phyloP scores from a whole-genome alignment of 176 grass and related monocot species.

The Phragmites australis region DNA sequence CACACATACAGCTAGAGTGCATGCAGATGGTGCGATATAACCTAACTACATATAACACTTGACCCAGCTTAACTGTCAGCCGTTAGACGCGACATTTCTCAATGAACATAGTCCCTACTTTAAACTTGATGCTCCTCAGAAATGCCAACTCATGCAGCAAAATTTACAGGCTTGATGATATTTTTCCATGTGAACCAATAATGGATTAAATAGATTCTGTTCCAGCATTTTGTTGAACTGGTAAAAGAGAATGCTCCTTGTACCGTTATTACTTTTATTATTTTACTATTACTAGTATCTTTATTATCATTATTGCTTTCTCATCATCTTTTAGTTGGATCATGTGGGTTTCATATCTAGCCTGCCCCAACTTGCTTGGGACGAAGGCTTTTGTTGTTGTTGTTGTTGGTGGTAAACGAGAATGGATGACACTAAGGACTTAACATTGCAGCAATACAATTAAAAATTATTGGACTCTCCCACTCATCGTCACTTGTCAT shows the following conservation, averaged over 20 bases:
- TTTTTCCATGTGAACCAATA: no score
- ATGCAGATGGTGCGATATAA: slow-evolving; percentile 28
- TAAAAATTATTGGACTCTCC: neutral
- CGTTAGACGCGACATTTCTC: neutral
- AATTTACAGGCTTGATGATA: neutral
- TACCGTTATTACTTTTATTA: no score
- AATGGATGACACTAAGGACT: neutral
- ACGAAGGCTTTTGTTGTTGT: no score
- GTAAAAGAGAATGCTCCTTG: no score
- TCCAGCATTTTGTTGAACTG: neutral
- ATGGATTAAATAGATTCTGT: neutral
- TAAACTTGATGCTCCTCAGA: slow-evolving; percentile 1
- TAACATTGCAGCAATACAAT: neutral
- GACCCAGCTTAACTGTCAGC: neutral
- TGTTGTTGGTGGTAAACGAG: no score
- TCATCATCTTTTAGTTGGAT: no score
- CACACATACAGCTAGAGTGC: neutral
- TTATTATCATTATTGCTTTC: no score
- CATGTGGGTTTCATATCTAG: no score
- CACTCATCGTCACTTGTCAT: neutral
- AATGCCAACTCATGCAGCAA: neutral
- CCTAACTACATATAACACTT: neutral
- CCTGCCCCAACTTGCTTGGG: no score
- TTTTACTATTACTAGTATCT: no score
- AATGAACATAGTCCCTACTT: neutral